phyloP scores from a whole-genome alignment of 371 early-diverging fungal genomes.

The Mycotypha africana region DNA sequence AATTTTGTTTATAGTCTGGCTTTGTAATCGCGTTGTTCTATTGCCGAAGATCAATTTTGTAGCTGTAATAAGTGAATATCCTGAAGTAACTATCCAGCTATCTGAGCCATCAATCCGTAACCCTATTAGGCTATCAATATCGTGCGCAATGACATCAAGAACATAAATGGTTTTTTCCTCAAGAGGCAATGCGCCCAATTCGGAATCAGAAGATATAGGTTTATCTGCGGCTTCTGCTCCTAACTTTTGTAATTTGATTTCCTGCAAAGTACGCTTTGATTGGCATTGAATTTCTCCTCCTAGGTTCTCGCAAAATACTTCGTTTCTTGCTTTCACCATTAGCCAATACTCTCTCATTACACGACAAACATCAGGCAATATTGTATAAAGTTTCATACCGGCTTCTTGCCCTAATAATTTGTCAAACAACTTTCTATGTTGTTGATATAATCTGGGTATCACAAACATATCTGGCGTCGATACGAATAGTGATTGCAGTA shows the following conservation, averaged over 20 bases:
- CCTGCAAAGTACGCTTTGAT: too few species aligned
- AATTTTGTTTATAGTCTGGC: too few species aligned
- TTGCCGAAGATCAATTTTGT: slow-evolving; percentile 25
- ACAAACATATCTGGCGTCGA: slow-evolving; percentile 67
- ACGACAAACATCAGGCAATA: slow-evolving; percentile 19
- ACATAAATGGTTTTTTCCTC: slow-evolving; percentile 36
- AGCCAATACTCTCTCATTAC: slow-evolving; percentile 37
- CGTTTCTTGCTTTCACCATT: slow-evolving; percentile 42
- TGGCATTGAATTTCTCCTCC: too few species aligned
- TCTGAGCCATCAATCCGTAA: slow-evolving; percentile 23
- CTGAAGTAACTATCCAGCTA: slow-evolving; percentile 33
- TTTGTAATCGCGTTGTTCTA: too few species aligned
- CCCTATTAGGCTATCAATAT: slow-evolving; percentile 28
- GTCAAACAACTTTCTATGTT: slow-evolving; percentile 33
- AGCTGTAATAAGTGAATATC: slow-evolving; percentile 25
- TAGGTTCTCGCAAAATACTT: slow-evolving; percentile 39
- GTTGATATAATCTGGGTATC: slow-evolving; percentile 48
- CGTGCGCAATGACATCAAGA: slow-evolving; percentile 34
- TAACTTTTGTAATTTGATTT: too few species aligned
- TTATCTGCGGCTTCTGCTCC: background rate
- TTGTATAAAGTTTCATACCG: slow-evolving; percentile 4
- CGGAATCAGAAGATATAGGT: background rate
- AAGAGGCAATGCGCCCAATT: slow-evolving; percentile 3
- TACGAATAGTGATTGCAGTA: slow-evolving; percentile 53
- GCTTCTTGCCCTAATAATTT: slow-evolving; percentile 24